These are phyloP conservation scores for Apiotrichum gracile DNA, from an alignment of 1,284 basidiomycete genomes.

Conservation along the genomic window DNA sequence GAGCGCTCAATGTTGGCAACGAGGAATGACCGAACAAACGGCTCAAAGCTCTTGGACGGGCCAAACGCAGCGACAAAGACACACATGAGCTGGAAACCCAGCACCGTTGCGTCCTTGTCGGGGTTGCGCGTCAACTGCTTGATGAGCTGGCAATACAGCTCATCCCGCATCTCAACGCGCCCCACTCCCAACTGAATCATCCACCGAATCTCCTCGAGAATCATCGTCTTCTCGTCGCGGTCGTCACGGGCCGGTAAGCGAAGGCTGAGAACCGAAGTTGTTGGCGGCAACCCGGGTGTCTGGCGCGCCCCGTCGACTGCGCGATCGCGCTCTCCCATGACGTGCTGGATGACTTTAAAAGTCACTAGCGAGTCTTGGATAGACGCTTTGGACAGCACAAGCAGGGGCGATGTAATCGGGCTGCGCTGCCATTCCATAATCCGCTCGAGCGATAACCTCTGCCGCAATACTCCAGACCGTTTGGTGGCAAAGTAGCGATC, in stretches of 20 bases:
- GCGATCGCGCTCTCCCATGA: constrained; percentile 83
- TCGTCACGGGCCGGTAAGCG: constrained; percentile 2
- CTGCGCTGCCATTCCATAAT: constrained; percentile 85
- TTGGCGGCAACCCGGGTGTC: neutral
- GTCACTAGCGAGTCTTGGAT: constrained; percentile 70
- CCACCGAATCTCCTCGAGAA: constrained; percentile 81
- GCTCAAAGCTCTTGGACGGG: constrained; percentile 82
- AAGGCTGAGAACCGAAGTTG: constrained; percentile 5
- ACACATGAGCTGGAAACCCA: constrained; percentile 85
- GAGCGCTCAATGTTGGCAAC: constrained; percentile 55
- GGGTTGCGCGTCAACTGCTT: constrained; percentile 82
- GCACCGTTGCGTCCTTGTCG: constrained; percentile 71
- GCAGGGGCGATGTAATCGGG: constrained; percentile 64
- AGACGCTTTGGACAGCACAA: constrained; percentile 57
- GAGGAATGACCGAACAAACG: constrained; percentile 71
- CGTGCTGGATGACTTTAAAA: constrained; percentile 81
- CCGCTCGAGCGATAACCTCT: constrained; percentile 64
- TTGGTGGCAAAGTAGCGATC: constrained; percentile 82
- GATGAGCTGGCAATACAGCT: constrained; percentile 84
- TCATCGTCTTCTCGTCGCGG: constrained; percentile 34
- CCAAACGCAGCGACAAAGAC: constrained; percentile 80
- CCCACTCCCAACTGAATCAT: constrained; percentile 68
- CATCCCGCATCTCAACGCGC: constrained; percentile 77
- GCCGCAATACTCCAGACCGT: constrained; percentile 68
- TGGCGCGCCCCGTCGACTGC: constrained; percentile 31